Evolutionary conservation across 257 asterid species (phyloP).

Genomic region (Nicotiana attenuata): DNA sequence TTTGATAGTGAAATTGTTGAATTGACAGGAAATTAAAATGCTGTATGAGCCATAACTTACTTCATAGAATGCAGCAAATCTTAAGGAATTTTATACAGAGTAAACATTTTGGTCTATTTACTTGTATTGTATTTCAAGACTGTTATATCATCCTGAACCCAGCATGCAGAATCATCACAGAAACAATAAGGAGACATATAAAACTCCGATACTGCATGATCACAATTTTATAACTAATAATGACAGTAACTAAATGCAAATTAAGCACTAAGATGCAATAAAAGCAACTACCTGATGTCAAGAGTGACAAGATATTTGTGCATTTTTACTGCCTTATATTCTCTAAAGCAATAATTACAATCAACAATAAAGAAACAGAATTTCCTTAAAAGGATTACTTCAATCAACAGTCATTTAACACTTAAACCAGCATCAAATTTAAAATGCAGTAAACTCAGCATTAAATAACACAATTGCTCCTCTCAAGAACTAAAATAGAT

Average conservation of each 20-base stretch:
- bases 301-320: background rate
- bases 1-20: background rate
- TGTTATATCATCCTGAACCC: background rate
- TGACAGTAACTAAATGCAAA: background rate
- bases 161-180: background rate
- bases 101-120: too few relatives aligned
- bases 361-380: background rate
- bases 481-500: background rate
- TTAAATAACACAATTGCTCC: background rate
- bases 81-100: background rate
- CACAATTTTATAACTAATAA: background rate
- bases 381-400: background rate
- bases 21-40: background rate
- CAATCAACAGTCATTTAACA: background rate
- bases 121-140: too few relatives aligned
- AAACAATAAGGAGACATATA: background rate
- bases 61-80: background rate
- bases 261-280: background rate
- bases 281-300: background rate
- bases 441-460: background rate
- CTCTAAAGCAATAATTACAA: background rate
- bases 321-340: background rate
- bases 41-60: background rate
- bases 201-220: background rate
- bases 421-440: background rate